phyloP scores from a whole-genome alignment of 176 grass and related monocot species.

The Dendrocalamus sinicus region DNA sequence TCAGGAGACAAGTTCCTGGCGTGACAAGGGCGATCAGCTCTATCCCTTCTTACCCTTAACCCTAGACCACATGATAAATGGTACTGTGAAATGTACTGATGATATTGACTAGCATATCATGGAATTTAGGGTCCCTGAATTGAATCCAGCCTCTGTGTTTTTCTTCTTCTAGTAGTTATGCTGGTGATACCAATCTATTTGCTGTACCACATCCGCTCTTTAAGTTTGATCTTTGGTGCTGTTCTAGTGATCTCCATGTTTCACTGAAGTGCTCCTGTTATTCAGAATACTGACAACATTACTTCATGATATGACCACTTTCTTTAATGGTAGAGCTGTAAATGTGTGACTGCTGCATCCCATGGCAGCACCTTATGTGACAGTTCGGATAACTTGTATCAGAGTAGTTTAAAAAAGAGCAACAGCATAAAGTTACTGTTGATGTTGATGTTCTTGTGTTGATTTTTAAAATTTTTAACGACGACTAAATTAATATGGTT shows the following conservation, averaged over 20 bases:
- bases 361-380: background rate
- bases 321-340: background rate
- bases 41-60: too few relatives aligned
- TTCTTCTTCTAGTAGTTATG: slow-evolving; percentile 37
- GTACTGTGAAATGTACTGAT: slow-evolving; percentile 51
- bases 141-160: slow-evolving; percentile 27
- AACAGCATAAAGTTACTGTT: background rate
- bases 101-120: slow-evolving; percentile 38
- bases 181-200: slow-evolving; percentile 46
- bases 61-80: slow-evolving; percentile 1
- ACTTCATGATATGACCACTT: background rate
- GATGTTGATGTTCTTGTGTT: background rate
- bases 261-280: slow-evolving; percentile 4
- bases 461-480: background rate
- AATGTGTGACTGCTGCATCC: background rate
- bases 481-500: background rate
- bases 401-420: background rate
- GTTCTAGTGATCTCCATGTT: slow-evolving; percentile 16
- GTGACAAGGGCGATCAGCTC: too few relatives aligned
- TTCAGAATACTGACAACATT: slow-evolving; percentile 10
- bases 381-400: background rate
- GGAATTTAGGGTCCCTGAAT: slow-evolving; percentile 41
- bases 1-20: too few relatives aligned
- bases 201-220: slow-evolving; percentile 18
- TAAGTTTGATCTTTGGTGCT: slow-evolving; percentile 25